Evolutionary conservation across 306 rosid species (phyloP).

Genomic region (Castanea crenata): DNA sequence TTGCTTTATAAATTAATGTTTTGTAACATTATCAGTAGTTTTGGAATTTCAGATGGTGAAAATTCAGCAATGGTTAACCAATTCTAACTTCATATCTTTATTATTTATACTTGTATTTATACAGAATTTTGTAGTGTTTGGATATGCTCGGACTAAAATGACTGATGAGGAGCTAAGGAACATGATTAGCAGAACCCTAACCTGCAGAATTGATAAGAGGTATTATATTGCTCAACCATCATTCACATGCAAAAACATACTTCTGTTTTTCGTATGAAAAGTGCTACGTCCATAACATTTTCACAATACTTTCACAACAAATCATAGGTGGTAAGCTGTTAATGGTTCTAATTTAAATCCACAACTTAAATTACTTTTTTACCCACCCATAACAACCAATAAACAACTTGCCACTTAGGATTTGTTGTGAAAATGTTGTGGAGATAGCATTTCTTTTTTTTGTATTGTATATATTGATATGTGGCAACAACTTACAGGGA

Average conservation of each 20-base stretch:
- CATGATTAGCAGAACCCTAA: slow-evolving; percentile 76
- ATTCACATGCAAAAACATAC: neutral
- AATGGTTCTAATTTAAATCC: too few relatives aligned
- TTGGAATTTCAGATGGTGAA: neutral
- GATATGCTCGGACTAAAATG: slow-evolving; percentile 86
- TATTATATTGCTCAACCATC: slow-evolving; percentile 11
- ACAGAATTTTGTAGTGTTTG: slow-evolving; percentile 79
- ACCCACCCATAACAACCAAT: too few relatives aligned
- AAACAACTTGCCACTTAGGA: too few relatives aligned
- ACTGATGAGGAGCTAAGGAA: slow-evolving; percentile 73
- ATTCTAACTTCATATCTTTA: slow-evolving; percentile 1
- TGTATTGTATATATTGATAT: slow-evolving; percentile 18
- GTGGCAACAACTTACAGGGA: slow-evolving; percentile 46
- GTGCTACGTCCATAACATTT: too few relatives aligned
- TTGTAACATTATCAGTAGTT: neutral
- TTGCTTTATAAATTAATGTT: neutral
- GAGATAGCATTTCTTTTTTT: neutral
- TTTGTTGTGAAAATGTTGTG: too few relatives aligned
- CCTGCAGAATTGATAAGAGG: slow-evolving; percentile 96
- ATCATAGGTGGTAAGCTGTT: too few relatives aligned
- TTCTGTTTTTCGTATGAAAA: neutral
- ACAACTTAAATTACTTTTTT: too few relatives aligned
- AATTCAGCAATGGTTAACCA: slow-evolving; percentile 11
- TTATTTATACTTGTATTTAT: slow-evolving; percentile 18
- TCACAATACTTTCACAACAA: too few relatives aligned